Evolutionary conservation across 2,329 filamentous ascomycete species (phyloP).

Genomic region (Alternaria arborescens): DNA sequence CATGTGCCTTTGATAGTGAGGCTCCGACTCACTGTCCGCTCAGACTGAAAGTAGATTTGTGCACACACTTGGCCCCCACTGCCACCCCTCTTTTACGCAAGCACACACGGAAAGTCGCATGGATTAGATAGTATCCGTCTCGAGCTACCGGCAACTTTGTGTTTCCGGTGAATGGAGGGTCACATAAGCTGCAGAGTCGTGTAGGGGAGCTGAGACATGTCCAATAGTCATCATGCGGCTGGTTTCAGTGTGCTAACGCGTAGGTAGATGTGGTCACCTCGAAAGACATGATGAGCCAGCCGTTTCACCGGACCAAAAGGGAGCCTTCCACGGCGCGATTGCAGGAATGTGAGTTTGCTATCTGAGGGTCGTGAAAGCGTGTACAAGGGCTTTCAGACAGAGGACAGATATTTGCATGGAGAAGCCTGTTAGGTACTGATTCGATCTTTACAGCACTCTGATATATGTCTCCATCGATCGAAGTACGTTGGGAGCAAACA

Average conservation of each 20-base stretch:
- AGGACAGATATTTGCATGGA: not conserved
- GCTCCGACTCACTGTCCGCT: not conserved
- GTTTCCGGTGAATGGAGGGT: constrained; percentile 15
- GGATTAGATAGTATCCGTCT: constrained; percentile 2
- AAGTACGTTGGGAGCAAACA: not conserved
- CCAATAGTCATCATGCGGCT: not conserved
- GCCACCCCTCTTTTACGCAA: not conserved
- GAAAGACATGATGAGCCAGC: not conserved
- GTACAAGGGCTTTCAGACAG: not conserved
- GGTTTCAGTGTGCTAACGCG: not conserved
- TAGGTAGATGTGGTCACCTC: not conserved
- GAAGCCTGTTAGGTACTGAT: not conserved
- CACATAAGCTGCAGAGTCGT: not conserved
- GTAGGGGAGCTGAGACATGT: not conserved
- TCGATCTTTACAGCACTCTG: not conserved
- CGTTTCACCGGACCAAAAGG: not conserved
- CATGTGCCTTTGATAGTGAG: not conserved
- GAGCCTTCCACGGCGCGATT: not conserved
- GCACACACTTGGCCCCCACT: not conserved
- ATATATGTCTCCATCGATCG: not conserved
- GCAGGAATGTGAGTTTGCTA: not conserved
- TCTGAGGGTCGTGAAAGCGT: not conserved
- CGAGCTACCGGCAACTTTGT: constrained; percentile 5
- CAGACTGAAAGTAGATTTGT: not conserved
- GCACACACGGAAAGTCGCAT: constrained; percentile 10